Conservation (phyloP, 2,329 filamentous ascomycete species). For the Aspergillus versicolor region DNA sequence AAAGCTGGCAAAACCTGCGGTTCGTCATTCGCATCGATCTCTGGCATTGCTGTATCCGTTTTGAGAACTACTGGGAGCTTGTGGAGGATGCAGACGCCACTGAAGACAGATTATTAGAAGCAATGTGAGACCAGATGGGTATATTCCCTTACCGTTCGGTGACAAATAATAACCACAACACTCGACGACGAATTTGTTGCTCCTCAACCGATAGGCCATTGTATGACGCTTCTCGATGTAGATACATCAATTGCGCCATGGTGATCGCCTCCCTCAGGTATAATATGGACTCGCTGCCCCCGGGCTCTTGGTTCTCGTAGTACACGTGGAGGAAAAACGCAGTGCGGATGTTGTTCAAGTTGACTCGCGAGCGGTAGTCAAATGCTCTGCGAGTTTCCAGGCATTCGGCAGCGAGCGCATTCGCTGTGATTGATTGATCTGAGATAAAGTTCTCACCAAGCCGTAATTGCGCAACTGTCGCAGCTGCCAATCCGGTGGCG, state of each 20-base stretch:
- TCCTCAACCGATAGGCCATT: conserved; percentile 35
- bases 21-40: conserved; percentile 40
- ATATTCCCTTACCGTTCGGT: conserved; percentile 36
- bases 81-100: conserved; percentile 53
- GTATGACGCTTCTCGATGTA: conserved; percentile 49
- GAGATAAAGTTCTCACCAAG: conserved; percentile 30
- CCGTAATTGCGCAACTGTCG: conserved; percentile 51
- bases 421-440: conserved; percentile 32
- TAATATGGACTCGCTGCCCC: conserved; percentile 49
- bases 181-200: conserved; percentile 47
- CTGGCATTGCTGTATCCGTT: conserved; percentile 40
- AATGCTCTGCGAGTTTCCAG: conserved; percentile 30
- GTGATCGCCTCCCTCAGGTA: conserved; percentile 55
- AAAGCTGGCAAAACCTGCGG: conserved; percentile 51
- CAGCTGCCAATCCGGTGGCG: conserved; percentile 49
- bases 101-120: conserved; percentile 10
- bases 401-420: conserved; percentile 38
- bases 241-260: conserved; percentile 50
- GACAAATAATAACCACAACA: conserved; percentile 52
- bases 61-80: conserved; percentile 49
- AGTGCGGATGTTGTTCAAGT: conserved; percentile 46
- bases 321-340: conserved; percentile 56
- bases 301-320: conserved; percentile 50
- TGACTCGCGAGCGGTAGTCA: conserved; percentile 29
- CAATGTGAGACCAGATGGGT: not conserved